Conservation (phyloP, 2,329 filamentous ascomycete species). For the Botrytis squamosa region DNA sequence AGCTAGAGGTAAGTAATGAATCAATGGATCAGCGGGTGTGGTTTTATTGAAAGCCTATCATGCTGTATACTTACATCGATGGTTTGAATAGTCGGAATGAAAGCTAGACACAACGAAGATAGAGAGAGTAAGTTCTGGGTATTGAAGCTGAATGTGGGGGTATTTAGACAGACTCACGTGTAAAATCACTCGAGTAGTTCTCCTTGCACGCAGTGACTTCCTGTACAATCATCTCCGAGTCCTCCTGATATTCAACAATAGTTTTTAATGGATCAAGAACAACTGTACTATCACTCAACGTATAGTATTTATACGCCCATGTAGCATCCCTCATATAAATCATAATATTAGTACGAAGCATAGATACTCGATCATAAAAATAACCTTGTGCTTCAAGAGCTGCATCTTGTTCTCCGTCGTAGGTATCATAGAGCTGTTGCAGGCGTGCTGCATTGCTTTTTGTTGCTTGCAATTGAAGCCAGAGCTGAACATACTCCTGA, state of each 20-base stretch:
- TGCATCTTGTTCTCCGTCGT: not conserved
- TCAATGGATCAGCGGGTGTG: not conserved
- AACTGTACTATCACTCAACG: not conserved
- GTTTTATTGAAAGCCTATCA: not conserved
- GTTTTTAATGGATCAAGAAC: not conserved
- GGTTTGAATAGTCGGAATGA: not conserved
- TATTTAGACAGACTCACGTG: not conserved
- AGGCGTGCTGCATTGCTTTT: not conserved
- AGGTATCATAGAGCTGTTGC: not conserved
- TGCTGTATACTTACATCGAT: not conserved
- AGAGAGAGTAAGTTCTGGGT: not conserved
- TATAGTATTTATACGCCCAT: conserved; percentile 11
- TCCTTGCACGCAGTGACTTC: not conserved
- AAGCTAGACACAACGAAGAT: not conserved
- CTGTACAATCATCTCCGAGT: not conserved
- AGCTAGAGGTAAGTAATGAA: not conserved
- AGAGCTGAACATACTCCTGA: not conserved
- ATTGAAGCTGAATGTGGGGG: not conserved
- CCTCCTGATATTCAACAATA: not conserved
- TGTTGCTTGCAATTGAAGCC: not conserved
- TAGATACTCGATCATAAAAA: not conserved
- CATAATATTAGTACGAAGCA: conserved; percentile 7
- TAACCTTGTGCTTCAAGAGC: not conserved
- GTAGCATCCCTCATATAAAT: conserved; percentile 2
- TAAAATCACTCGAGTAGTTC: conserved; percentile 2